Base-by-base conservation (phyloP, 306 rosid species). In the Medicago arabica region DNA sequence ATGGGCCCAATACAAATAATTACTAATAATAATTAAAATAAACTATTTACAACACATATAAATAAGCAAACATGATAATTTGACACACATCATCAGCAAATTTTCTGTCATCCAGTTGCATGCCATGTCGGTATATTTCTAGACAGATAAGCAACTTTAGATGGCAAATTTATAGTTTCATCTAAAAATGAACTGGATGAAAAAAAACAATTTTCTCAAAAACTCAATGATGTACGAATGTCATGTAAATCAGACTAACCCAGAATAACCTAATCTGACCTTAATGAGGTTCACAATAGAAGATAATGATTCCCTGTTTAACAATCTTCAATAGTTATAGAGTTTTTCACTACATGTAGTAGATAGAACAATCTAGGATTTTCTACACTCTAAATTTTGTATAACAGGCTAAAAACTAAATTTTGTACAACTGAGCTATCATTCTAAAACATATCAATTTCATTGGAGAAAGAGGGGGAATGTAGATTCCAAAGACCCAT, bases 171-270 rank as follows among this genome's bases (percentile, higher is more conserved):
- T 59, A 15, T 2, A 23, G 23, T 74, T 74, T 43, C 49, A 60
- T 61, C 49, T 17, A 44, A 74, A 46, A 44, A 17, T 44, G 31
- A 39, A 75, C 71, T 43, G 12, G 36, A 63, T 2, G 36, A 63
- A 63, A 63, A 50, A 63, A 63, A 63, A 62, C 7, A 28, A 62
- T 44, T 23, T 8, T 46, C 59, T 23, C 58, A 18, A 21, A 21
- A 72, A 21, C 53, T 72, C 43, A 18, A 9, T 59, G 6, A 36
- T 72, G 66, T 51, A 49, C 8, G 59, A 23, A 71, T 9, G 34
- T 71, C 59, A 72, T 71, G 51, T 67, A 72, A 65, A 72, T 72
- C 63, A 63, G 51, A 72, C 39, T 44, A 72, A 67, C 63, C 43
- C 39, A 73, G 53, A 31, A 38, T 44, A 55, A 80, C 73, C 70